A percentile compares a stretch with the other conserved stretches of the same genome.
Evolutionary conservation across 129 eudicot species (phyloP).

Genomic region (Cynara cardunculus): DNA sequence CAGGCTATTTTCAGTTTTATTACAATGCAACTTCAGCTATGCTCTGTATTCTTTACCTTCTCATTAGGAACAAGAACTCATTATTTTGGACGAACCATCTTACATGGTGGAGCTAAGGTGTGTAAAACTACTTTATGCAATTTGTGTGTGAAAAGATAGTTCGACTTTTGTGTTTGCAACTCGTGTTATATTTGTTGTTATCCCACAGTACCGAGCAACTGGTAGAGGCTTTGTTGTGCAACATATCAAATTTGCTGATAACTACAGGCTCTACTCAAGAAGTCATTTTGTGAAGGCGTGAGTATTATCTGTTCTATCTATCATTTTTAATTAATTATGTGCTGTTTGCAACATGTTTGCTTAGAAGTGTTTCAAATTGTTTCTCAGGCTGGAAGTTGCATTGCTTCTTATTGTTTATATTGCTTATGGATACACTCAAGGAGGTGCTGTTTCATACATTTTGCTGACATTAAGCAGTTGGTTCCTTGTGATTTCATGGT

Average conservation of each 20-base stretch:
- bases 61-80: constrained; percentile 98
- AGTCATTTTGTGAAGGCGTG: constrained; percentile 98
- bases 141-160: constrained; percentile 8
- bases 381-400: constrained; percentile 84
- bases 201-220: constrained; percentile 86
- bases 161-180: neutral
- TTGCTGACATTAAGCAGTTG: constrained; percentile 91
- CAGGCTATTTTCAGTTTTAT: constrained; percentile 98
- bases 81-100: constrained; percentile 93
- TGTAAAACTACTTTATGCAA: constrained; percentile 1
- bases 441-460: constrained; percentile 73
- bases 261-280: constrained; percentile 94
- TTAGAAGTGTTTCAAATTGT: neutral
- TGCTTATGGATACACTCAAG: constrained; percentile 74
- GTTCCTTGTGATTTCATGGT: constrained; percentile 96
- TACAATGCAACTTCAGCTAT: constrained; percentile 93
- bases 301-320: constrained; percentile 26
- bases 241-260: constrained; percentile 95
- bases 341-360: neutral
- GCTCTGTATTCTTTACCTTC: constrained; percentile 96
- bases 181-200: neutral
- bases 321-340: neutral
- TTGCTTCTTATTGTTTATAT: constrained; percentile 80
- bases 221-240: constrained; percentile 98
- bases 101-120: constrained; percentile 99